A percentile compares a stretch with the other conserved stretches of the same genome.
Conservation (phyloP, 2,329 filamentous ascomycete species). For the Penicillium italicum region DNA sequence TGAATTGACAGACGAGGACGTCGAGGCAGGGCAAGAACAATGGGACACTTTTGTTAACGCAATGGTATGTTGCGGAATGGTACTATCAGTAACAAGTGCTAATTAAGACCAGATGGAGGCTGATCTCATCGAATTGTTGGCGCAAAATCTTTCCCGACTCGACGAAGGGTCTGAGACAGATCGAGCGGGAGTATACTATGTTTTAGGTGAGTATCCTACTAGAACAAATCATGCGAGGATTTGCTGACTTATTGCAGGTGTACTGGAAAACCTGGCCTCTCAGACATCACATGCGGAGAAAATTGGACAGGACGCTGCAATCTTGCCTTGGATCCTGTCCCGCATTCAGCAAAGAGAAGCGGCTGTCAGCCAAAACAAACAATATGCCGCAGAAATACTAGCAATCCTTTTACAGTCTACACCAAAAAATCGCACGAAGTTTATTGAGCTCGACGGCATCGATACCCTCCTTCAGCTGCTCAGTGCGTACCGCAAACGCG, state of each 20-base stretch:
- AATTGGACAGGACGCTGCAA: slow-evolving; percentile 64
- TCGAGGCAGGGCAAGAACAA: slow-evolving; percentile 72
- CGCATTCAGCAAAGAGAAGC: slow-evolving; percentile 68
- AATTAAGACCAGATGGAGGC: slow-evolving; percentile 36
- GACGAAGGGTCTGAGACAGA: slow-evolving; percentile 72
- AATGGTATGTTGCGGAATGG: slow-evolving; percentile 41
- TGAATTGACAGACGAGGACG: slow-evolving; percentile 91
- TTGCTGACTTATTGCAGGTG: slow-evolving; percentile 39
- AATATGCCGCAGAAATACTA: slow-evolving; percentile 88
- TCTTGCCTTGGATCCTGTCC: slow-evolving; percentile 73
- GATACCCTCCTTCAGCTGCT: slow-evolving; percentile 79
- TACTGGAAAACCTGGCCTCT: slow-evolving; percentile 83
- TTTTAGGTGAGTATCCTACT: slow-evolving; percentile 50
- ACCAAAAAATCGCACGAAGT: slow-evolving; percentile 57
- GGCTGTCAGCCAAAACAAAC: slow-evolving; percentile 80
- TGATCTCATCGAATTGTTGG: slow-evolving; percentile 42
- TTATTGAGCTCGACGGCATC: slow-evolving; percentile 66
- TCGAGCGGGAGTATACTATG: slow-evolving; percentile 80
- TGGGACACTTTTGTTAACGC: slow-evolving; percentile 72
- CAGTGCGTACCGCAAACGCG: slow-evolving; percentile 77
- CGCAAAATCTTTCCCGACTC: slow-evolving; percentile 66
- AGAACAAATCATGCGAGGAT: too few relatives aligned
- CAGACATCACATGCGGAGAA: slow-evolving; percentile 64
- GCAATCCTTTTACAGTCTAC: slow-evolving; percentile 83
- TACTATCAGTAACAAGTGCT: slow-evolving; percentile 5